Base-by-base conservation (phyloP, 2,329 filamentous ascomycete species). In the Trichoderma sp. region DNA sequence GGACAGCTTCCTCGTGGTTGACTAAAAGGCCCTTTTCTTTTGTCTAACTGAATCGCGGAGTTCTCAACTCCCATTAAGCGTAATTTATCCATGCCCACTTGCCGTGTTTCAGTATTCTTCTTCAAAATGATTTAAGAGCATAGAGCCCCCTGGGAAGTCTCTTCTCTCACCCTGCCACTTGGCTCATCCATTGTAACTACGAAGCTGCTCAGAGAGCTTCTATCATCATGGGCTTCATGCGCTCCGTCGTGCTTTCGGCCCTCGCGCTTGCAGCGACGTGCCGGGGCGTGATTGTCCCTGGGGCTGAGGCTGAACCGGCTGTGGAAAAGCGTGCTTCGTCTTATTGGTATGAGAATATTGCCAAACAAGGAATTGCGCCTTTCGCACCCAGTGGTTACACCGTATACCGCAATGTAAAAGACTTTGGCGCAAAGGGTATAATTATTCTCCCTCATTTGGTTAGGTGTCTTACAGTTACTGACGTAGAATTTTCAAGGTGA, bases 351-450 rank as follows among this genome's bases (percentile, higher is more conserved):
- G 50, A 57, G 15, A 58, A 68, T 28, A 68, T 68, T 39, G 50
- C 65, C 23, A 34, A 69, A 30, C 67, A 62, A 30, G 67, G 67
- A 34, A 15, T 69, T 34, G 55, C 53, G 9, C 67, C 67, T 13
- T 69, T 69, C 36, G 67, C 36, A 9, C 55, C 55, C 26, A 53
- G 55, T n/a, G 36, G 36, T 28, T 69, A 69, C 67, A 53, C 32
- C 17, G 67, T 69, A 20, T 69, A 20, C 36, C 67, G 82, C 23
- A 82, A 84, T 73, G 82, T 84, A 17, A 82, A 81, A 72, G 80
- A 82, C 74, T 83, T 77, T 73, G 82, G 81, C 17, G 77, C 77
- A 59, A 75, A 74, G 34, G 77, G 77, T n/a, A 65, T 20, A 28
- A 28, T 36, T 32, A n/a, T 12, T n/a, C 47, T 17, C 28, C 15